Conservation (phyloP, 1,139 yeast genomes). For the Candida gigantensis region DNA sequence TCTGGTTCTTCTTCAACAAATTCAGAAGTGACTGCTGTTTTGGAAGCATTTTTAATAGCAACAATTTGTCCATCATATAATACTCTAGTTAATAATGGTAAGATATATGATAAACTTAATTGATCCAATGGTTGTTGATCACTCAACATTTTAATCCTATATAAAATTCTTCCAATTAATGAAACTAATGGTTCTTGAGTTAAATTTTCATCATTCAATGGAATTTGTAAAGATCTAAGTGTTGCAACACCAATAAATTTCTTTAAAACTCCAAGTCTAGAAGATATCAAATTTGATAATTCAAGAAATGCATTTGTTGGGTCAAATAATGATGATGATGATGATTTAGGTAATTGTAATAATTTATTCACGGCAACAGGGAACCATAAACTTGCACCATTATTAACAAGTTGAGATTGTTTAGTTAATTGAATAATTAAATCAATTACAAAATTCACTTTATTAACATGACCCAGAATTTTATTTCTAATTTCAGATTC, state of each 20-base stretch:
- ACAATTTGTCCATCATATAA: constrained; percentile 60
- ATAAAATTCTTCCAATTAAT: constrained; percentile 65
- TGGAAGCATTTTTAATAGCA: constrained; percentile 52
- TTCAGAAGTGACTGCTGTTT: constrained; percentile 54
- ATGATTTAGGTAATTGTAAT: constrained; percentile 37
- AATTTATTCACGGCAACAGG: constrained; percentile 57
- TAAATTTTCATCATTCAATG: constrained; percentile 43
- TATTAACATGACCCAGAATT: constrained; percentile 39
- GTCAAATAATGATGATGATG: constrained; percentile 21
- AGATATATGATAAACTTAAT: constrained; percentile 65
- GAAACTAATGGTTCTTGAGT: constrained; percentile 54
- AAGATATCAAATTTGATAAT: constrained; percentile 43
- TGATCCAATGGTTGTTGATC: constrained; percentile 74
- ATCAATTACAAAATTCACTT: constrained; percentile 50
- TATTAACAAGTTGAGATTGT: constrained; percentile 56
- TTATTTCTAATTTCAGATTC: constrained; percentile 57
- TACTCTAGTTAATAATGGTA: constrained; percentile 70
- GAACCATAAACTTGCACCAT: constrained; percentile 74
- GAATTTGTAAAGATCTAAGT: constrained; percentile 51
- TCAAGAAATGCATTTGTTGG: constrained; percentile 40
- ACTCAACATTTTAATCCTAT: constrained; percentile 71
- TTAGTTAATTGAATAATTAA: constrained; percentile 54
- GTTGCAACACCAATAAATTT: constrained; percentile 67
- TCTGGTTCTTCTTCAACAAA: constrained; percentile 78
- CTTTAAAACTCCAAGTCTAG: constrained; percentile 53